Evolutionary conservation across 148 eudicot species (phyloP), one percentile per base, ranked within the genome.

Genomic region (Vaccinium corymbosum): DNA sequence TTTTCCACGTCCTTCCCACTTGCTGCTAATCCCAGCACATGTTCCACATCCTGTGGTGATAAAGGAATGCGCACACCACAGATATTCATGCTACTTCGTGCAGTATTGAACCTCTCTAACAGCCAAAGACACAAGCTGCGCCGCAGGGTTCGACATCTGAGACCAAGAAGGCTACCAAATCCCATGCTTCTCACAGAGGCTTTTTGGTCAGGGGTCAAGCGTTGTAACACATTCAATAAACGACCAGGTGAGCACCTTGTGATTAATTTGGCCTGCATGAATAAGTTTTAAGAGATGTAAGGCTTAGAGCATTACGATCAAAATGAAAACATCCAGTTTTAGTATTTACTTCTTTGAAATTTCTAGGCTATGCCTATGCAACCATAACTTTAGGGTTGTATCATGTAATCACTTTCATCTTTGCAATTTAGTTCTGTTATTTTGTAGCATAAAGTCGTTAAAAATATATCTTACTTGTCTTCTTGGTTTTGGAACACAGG

Each of bases 201-300:
- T 17, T 78, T 89, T 73, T 89, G 91, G 22, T 89, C 89, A 78
- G 85, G 88, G 29, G 88, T 85, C 16, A 89, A 86, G 52, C 85
- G 83, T 83, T 85, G 87, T 27, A 89, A 55, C 56, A 89, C 91
- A 79, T 89, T 89, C 56, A 87, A 70, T 72, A 89, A 81, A 50
- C 91, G 91, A 56, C 91, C 89, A 73, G 91, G 91, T 66, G 91
- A 89, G 85, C 91, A 89, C 80, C 91, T 87, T 22, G 91, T 89
- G 74, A 89, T 89, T 57, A 89, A 80, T 81, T 89, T 89, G 79
- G 89, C 80, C 91, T 89, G 84, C 83, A 89, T 20, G 38, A 73
- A 75, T 27, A 61, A 48, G n/a, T 59, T 3, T 32, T 78, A 42
- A 78, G 42, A 22, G 38, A 46, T 49, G 19, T 19, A 17, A 61